Evolutionary conservation across 768 basidiomycete genomes (phyloP).

Genomic region (Lactarius evosmus): DNA sequence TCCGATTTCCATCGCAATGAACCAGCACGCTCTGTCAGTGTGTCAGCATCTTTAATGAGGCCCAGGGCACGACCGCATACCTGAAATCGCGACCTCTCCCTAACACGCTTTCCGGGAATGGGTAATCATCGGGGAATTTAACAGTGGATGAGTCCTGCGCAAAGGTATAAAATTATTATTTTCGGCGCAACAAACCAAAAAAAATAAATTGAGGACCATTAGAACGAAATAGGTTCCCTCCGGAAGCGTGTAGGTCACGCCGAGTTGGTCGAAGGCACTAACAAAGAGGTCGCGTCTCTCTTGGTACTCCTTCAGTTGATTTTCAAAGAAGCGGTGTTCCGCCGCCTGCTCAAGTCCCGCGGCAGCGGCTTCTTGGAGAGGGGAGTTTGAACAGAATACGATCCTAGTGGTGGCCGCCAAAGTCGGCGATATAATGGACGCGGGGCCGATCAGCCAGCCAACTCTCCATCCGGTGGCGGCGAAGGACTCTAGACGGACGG

Average conservation of each 20-base stretch:
- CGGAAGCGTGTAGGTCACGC: conserved; percentile 81
- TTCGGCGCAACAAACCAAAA: not conserved
- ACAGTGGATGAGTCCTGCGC: conserved; percentile 71
- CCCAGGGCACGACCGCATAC: conserved; percentile 38
- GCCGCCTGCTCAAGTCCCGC: conserved; percentile 80
- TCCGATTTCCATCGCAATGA: conserved; percentile 84
- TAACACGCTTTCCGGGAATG: conserved; percentile 69
- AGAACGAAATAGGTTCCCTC: conserved; percentile 92
- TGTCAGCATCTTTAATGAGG: conserved; percentile 18
- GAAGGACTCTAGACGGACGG: conserved; percentile 68
- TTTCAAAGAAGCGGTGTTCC: conserved; percentile 72
- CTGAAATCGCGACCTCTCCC: conserved; percentile 87
- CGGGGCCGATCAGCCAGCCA: conserved; percentile 92
- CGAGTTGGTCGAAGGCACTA: conserved; percentile 77
- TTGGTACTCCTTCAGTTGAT: conserved; percentile 70
- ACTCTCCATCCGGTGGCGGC: conserved; percentile 97
- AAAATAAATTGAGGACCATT: conserved; percentile 45
- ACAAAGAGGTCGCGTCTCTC: conserved; percentile 76
- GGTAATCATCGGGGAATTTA: conserved; percentile 79
- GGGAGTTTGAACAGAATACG: conserved; percentile 93
- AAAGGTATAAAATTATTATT: conserved; percentile 9
- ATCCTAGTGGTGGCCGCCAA: conserved; percentile 91
- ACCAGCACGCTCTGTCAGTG: conserved; percentile 79
- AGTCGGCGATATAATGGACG: conserved; percentile 77
- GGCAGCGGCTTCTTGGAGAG: conserved; percentile 91